Evolutionary conservation across 2,329 filamentous ascomycete species (phyloP), one percentile per base, ranked within the genome.

Genomic region (Stemphylium lycopersici): DNA sequence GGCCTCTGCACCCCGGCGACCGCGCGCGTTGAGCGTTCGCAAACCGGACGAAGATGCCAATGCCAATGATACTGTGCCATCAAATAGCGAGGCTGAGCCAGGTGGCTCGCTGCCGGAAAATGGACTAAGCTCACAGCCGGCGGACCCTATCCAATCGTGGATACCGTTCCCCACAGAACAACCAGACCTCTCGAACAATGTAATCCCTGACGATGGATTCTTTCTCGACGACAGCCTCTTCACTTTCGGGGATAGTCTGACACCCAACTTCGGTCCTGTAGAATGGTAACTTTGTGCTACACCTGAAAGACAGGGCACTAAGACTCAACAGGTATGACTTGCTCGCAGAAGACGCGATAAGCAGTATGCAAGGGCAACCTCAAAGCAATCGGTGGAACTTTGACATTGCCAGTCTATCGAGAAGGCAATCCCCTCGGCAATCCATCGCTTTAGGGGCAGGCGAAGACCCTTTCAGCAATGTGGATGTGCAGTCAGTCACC

Each of bases 391-490:
- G 65, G 78, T 43, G 61, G 55, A 59, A 66, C 77, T 81, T 62
- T 72, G 78, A 3, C 15, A 80, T 12, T 56, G 78, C 11, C 73
- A 82, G 62, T 70, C 69, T 44, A 42, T 82, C 34, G 74, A 78
- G 57, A 74, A 78, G 7, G 76, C 68, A 10, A 38, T 80, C 61
- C 6, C 62, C 61, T 22, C 47, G 57, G 15, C 61, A 63, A 22
- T 59, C 62, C n/a, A 32, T 61, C 11, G 48, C 43, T 43, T 78
- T 80, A 43, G 74, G 56, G 15, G 18, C 29, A 16, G 52, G 37
- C 29, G 48, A 48, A 13, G 16, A 12, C 15, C 15, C 43, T 22
- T 50, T 59, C 26, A 39, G 38, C 8, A 40, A 52, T 15, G 41
- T 40, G 6, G 47, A 56, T 33, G 41, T 39, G 5, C 41, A 58